Conservation (phyloP, 805 yeast genomes). For the Clavispora vitiphila region DNA sequence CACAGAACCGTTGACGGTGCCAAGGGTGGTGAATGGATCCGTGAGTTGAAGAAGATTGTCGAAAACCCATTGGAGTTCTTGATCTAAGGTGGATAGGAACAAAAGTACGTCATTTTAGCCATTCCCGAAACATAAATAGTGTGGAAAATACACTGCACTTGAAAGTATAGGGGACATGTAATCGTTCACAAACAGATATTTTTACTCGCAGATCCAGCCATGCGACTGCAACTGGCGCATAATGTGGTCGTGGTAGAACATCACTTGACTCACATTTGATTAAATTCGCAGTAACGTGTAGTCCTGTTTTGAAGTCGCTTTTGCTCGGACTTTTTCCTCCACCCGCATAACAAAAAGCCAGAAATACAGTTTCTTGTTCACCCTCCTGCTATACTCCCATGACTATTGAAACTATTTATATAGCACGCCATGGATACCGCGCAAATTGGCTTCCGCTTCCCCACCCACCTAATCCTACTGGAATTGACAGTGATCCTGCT, state of each 20-base stretch:
- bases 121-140: background rate
- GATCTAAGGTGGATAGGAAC: constrained; percentile 41
- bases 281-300: background rate
- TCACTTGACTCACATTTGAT: background rate
- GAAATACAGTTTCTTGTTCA: too few relatives aligned
- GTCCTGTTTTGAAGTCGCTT: background rate
- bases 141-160: background rate
- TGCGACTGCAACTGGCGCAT: background rate
- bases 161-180: background rate
- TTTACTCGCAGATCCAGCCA: too few relatives aligned
- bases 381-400: constrained; percentile 10
- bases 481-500: constrained; percentile 84
- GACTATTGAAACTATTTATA: constrained; percentile 54
- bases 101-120: background rate
- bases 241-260: background rate
- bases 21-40: constrained; percentile 94
- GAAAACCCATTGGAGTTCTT: constrained; percentile 96
- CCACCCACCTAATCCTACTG: constrained; percentile 78
- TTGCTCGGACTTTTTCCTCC: background rate
- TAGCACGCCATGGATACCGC: constrained; percentile 85
- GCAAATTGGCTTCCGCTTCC: constrained; percentile 79
- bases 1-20: constrained; percentile 98
- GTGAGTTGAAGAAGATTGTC: constrained; percentile 80
- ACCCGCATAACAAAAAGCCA: background rate
- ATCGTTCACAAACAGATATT: background rate